Evolutionary conservation across 805 yeast genomes (phyloP), one percentile per base, ranked within the genome.

Genomic region (Cyberlindnera misumaiensis): DNA sequence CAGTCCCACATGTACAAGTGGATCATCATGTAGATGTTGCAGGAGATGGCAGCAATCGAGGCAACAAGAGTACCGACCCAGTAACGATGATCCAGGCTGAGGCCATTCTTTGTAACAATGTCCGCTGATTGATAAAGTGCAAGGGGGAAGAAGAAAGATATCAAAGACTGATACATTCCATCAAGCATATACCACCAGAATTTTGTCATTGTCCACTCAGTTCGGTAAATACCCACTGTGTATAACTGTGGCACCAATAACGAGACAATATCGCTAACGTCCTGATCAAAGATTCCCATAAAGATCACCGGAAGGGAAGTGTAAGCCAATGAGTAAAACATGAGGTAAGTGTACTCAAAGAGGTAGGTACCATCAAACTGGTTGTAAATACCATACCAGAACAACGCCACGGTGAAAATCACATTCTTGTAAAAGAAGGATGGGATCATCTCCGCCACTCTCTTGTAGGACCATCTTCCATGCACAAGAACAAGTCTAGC

Each of bases 381-480:
- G 55, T 69, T 72, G 64, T 68, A 82, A 41, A 83, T 71, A 54
- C 90, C 89, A 55, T 74, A 84, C 90, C 93, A 84, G 58, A 83
- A 83, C 46, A 80, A 65, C 0, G 93, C 77, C 48, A 83, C 56
- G 0, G 86, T 75, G 65, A 82, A 84, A 45, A 80, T 75, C 39
- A 81, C 84, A 56, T 84, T 84, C 59, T 84, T 84, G 62, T 75
- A 84, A 53, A 84, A 84, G 63, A 84, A 84, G 49, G 77, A 68
- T 12, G 93, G 93, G 49, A 84, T 79, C 89, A 83, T 83, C 62
- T 84, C 94, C 27, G 86, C 73, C 33, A 84, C 67, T 59, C 94
- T 68, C 58, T 80, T 83, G 56, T 84, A 84, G 1, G 88, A 80
- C 95, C 95, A 84, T 60, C 93, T 70, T 25, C 95, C 95, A 60